Evolutionary conservation across 805 yeast genomes (phyloP).

Genomic region (Starmerella stigmatis): DNA sequence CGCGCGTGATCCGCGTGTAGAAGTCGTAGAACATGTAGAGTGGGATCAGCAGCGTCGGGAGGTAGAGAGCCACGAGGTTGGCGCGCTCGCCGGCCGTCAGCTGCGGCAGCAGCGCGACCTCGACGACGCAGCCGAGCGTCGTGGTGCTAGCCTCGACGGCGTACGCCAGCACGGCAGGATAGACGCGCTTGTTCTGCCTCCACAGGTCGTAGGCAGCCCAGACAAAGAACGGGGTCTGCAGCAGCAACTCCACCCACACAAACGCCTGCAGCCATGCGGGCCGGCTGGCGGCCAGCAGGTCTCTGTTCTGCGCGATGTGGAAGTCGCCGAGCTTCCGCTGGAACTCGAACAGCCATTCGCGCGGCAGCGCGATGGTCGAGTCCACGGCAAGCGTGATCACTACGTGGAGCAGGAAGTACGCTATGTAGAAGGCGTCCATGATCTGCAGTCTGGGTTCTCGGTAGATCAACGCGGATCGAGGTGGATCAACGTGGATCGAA

Average conservation of each 20-base stretch:
- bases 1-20: conserved; percentile 20
- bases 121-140: conserved; percentile 53
- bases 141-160: conserved; percentile 78
- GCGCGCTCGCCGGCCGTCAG: conserved; percentile 33
- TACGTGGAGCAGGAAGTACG: conserved; percentile 46
- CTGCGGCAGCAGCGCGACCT: conserved; percentile 30
- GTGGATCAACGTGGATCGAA: no score
- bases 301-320: conserved; percentile 60
- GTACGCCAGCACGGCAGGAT: conserved; percentile 46
- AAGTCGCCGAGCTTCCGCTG: conserved; percentile 44
- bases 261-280: conserved; percentile 68
- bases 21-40: conserved; percentile 42
- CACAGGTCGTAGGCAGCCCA: conserved; percentile 33
- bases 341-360: conserved; percentile 36
- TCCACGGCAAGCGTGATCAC: conserved; percentile 71
- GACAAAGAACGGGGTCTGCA: conserved; percentile 72
- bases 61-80: conserved; percentile 45
- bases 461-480: no score
- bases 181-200: conserved; percentile 30
- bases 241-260: conserved; percentile 58
- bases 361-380: conserved; percentile 58
- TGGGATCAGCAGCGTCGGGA: conserved; percentile 67
- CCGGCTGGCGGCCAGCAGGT: conserved; percentile 47
- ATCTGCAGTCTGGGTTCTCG: background rate
- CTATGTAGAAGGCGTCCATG: conserved; percentile 25